These are phyloP conservation scores for Pseudogymnoascus sp. DNA, from an alignment of 2,329 filamentous ascomycete species.

Conservation along the genomic window DNA sequence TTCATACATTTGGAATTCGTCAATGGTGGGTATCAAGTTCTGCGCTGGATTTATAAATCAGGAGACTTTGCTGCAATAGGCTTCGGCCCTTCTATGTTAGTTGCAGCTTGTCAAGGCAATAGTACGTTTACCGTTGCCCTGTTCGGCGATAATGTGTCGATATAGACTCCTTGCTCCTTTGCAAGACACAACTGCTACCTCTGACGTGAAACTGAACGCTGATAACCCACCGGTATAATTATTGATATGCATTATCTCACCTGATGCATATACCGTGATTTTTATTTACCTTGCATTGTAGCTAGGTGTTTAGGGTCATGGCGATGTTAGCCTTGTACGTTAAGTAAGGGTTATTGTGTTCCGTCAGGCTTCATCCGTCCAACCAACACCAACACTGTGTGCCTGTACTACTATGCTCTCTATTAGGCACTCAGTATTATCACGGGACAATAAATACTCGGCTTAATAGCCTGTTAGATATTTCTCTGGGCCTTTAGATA, in stretches of 20 bases:
- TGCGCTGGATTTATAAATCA: no score
- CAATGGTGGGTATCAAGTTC: neutral
- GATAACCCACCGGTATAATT: neutral
- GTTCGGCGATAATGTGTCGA: neutral
- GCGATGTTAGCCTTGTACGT: neutral
- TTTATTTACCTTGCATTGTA: neutral
- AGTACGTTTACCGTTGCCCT: neutral
- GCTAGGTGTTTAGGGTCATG: neutral
- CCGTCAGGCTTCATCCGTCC: neutral
- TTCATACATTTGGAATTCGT: neutral
- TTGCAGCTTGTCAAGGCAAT: neutral
- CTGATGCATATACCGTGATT: neutral
- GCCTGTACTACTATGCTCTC: neutral
- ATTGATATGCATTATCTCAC: neutral
- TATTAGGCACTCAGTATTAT: neutral
- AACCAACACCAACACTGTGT: neutral
- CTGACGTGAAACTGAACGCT: neutral
- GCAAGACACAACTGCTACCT: neutral
- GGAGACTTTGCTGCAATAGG: neutral
- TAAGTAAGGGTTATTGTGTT: neutral
- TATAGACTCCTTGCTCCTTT: neutral
- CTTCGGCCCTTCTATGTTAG: neutral
- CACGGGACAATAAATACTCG: neutral
- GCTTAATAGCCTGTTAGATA: neutral
- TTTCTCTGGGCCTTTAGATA: neutral